These are phyloP conservation scores for Tilletia indica DNA, from an alignment of 1,284 basidiomycete species.

Conservation along the genomic window DNA sequence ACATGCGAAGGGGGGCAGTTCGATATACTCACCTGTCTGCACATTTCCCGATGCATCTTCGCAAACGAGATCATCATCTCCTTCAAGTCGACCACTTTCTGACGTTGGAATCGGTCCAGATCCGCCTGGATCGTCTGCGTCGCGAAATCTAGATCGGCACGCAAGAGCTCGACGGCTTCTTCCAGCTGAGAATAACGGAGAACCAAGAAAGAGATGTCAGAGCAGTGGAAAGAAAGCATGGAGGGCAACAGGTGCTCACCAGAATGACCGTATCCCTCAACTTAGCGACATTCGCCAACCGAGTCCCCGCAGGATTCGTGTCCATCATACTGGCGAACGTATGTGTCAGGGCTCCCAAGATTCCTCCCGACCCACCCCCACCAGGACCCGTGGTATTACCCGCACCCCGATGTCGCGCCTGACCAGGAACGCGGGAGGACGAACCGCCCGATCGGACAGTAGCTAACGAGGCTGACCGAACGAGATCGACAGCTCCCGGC, in stretches of 20 bases:
- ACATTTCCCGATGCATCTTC: conserved; percentile 88
- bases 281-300: conserved; percentile 87
- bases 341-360: conserved; percentile 88
- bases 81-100: conserved; percentile 92
- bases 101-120: conserved; percentile 93
- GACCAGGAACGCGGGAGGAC: neutral
- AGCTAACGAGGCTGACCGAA: neutral
- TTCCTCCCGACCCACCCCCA: conserved; percentile 60
- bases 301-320: conserved; percentile 90
- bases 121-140: conserved; percentile 95
- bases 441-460: neutral
- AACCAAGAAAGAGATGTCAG: neutral
- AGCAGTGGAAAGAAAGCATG: neutral
- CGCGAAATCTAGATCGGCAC: conserved; percentile 78
- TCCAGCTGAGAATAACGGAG: conserved; percentile 29
- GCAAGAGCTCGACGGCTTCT: conserved; percentile 46
- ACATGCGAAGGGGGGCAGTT: neutral
- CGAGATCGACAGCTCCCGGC: conserved; percentile 13
- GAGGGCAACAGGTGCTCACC: conserved; percentile 20
- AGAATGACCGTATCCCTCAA: conserved; percentile 80
- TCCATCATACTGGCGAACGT: conserved; percentile 98
- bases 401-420: conserved; percentile 6
- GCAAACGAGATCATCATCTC: conserved; percentile 90
- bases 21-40: conserved; percentile 70
- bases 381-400: conserved; percentile 13